phyloP scores from a whole-genome alignment of 768 basidiomycete genomes.

The Macrolepiota fuliginosa region DNA sequence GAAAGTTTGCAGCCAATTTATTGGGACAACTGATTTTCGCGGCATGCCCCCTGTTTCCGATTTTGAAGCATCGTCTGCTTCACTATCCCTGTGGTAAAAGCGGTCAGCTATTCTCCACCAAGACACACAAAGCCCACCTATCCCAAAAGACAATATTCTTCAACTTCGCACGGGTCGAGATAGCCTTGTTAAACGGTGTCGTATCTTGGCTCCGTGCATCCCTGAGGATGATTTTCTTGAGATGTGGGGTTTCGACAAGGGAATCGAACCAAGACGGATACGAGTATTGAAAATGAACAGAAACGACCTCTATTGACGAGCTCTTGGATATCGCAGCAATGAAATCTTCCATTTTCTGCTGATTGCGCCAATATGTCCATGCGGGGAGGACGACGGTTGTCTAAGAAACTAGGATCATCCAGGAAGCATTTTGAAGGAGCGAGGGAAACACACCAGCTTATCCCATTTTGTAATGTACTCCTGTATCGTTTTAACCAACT shows the following conservation, averaged over 20 bases:
- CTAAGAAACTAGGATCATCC: neutral
- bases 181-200: neutral
- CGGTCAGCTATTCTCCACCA: neutral
- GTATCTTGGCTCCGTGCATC: neutral
- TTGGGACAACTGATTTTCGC: neutral
- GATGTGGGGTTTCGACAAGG: neutral
- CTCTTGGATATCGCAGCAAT: neutral
- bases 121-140: neutral
- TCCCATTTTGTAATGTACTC: conserved; percentile 5
- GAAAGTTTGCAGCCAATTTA: neutral
- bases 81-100: neutral
- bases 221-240: neutral
- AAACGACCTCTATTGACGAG: neutral
- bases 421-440: neutral
- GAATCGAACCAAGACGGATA: neutral
- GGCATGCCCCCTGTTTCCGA: neutral
- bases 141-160: neutral
- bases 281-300: neutral
- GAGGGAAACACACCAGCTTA: neutral
- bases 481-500: neutral
- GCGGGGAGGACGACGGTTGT: neutral
- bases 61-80: neutral
- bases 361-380: neutral
- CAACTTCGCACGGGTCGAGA: neutral
- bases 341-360: neutral